Conservation (phyloP, 2,329 filamentous ascomycete species). For the Colletotrichum horii region DNA sequence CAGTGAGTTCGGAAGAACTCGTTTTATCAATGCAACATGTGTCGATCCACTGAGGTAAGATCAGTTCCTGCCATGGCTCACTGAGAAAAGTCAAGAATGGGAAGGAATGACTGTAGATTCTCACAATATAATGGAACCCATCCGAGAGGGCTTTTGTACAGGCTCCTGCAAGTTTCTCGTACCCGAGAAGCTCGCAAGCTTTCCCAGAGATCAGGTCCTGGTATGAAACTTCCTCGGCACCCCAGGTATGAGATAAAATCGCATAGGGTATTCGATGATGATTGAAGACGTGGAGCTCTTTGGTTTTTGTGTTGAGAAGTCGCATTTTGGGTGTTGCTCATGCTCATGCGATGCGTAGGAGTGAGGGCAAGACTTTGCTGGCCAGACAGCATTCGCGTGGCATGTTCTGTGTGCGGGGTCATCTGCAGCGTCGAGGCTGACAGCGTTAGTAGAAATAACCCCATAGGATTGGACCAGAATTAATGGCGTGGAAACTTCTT, state of each 20-base stretch:
- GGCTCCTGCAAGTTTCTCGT: not conserved
- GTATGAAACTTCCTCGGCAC: not conserved
- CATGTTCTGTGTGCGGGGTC: not conserved
- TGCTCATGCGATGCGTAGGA: not conserved
- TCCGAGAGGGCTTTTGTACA: not conserved
- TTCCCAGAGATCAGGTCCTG: not conserved
- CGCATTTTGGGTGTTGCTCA: not conserved
- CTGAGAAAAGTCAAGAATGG: not conserved
- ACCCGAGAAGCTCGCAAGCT: fast-evolving
- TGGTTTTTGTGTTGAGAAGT: not conserved
- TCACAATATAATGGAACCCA: not conserved
- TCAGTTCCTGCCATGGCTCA: not conserved
- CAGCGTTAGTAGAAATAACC: not conserved
- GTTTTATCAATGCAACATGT: not conserved
- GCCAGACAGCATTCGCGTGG: not conserved
- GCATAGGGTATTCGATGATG: not conserved
- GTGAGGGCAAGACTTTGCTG: not conserved
- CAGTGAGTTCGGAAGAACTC: not conserved
- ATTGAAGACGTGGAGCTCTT: not conserved
- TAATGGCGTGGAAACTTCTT: not conserved
- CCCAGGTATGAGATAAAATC: not conserved
- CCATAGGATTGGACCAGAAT: not conserved
- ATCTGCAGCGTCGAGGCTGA: not conserved
- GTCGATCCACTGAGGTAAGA: not conserved
- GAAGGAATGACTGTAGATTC: fast-evolving